Conservation (phyloP, 805 yeast species). For the Pichia gijzeniarum region DNA sequence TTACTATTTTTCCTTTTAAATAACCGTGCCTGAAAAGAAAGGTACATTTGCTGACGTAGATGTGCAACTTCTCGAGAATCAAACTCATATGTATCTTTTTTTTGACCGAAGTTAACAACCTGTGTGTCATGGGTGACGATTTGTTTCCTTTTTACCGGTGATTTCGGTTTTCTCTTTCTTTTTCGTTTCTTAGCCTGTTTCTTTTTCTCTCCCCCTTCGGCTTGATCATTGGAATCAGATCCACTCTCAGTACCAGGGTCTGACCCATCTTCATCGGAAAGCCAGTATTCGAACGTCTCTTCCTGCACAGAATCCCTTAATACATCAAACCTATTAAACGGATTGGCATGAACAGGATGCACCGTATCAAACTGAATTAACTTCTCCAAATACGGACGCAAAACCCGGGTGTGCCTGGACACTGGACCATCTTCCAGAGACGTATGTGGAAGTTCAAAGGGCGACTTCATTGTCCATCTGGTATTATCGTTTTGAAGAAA, state of each 20-base stretch:
- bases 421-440: not conserved
- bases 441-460: slow-evolving; percentile 5
- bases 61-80: slow-evolving; percentile 4
- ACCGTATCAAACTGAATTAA: slow-evolving; percentile 5
- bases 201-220: too few relatives aligned
- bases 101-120: not conserved
- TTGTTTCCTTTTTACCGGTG: not conserved
- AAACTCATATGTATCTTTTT: not conserved
- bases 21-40: slow-evolving; percentile 1
- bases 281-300: slow-evolving; percentile 20
- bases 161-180: not conserved
- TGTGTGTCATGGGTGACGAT: slow-evolving; percentile 3
- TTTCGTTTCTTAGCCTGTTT: too few relatives aligned
- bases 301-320: slow-evolving; percentile 16
- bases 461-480: slow-evolving; percentile 1
- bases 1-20: not conserved
- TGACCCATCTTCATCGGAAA: slow-evolving; percentile 10
- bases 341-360: slow-evolving; percentile 10
- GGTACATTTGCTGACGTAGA: slow-evolving; percentile 8
- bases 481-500: too few relatives aligned
- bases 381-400: slow-evolving; percentile 7
- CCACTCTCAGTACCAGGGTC: not conserved
- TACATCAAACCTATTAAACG: slow-evolving; percentile 10
- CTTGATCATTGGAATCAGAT: not conserved
- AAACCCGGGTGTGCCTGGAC: slow-evolving; percentile 1